A percentile compares a stretch with the other conserved stretches of the same genome.
phyloP scores from a whole-genome alignment of 306 rosid genomes.

The Prunus armeniaca region DNA sequence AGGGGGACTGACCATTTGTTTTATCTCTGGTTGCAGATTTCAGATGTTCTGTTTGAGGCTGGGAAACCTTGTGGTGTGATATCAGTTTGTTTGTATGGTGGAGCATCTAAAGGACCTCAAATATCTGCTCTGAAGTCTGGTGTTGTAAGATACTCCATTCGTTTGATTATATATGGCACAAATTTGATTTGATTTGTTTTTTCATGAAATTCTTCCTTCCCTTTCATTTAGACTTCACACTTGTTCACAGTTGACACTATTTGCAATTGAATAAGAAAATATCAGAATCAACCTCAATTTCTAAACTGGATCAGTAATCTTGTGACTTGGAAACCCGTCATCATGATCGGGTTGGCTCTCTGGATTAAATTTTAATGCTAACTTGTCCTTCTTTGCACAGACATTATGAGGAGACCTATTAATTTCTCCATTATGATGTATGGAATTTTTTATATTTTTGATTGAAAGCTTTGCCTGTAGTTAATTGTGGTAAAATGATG shows the following conservation, averaged over 20 bases:
- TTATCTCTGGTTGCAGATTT: constrained; percentile 50
- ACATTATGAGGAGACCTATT: not conserved
- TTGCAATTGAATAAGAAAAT: not conserved
- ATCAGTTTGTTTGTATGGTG: constrained; percentile 84
- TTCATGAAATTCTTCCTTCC: not conserved
- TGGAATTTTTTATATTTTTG: not conserved
- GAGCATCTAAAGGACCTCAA: constrained; percentile 87
- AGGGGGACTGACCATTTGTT: too few relatives aligned
- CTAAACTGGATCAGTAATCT: not conserved
- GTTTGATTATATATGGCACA: constrained; percentile 19
- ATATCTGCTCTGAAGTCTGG: constrained; percentile 81
- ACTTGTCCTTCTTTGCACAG: not conserved
- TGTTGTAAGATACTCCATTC: constrained; percentile 57
- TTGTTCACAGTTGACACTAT: not conserved
- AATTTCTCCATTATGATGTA: not conserved
- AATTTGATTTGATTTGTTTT: not conserved
- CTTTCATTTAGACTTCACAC: not conserved
- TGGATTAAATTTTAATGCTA: not conserved
- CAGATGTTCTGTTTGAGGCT: constrained; percentile 80
- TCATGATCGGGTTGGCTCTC: not conserved
- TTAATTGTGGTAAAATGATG: not conserved
- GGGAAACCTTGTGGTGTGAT: constrained; percentile 77
- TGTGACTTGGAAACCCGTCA: not conserved
- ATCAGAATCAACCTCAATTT: not conserved
- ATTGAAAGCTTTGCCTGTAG: not conserved